Base-by-base conservation (phyloP, 2,329 filamentous ascomycete species). In the Didymella exigua region DNA sequence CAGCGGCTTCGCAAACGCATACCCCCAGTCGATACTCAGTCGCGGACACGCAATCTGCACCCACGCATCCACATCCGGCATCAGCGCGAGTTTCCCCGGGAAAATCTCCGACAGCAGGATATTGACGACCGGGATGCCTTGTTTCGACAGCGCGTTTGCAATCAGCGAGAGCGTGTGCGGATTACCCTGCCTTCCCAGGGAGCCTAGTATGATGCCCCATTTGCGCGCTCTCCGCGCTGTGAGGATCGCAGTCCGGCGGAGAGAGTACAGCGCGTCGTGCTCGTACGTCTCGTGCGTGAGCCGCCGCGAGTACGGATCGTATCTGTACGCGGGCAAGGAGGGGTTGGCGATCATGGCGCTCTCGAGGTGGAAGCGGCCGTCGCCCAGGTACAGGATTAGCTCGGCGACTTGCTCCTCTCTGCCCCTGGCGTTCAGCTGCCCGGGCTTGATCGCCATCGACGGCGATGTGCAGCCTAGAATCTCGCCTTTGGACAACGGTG, bases 341-440 rank as follows among this genome's bases (percentile, higher is more conserved):
- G 96, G 95, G 76, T 99, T 99, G 72, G 98, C 95, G 63, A 99
- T 99, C 93, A 99, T 99, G 69, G 96, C 93, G 69, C 91, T 96
- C 77, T 99, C 95, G 37, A 99, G 88, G 74, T 99, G 95, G 79
- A 97, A 97, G 55, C 93, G 86, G 11, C 93, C 93, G 70, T 97
- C 93, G 41, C 93, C 93, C 13, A 97, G 85, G 73, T 97, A 97
- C 1, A 97, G 80, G 40, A 97, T 88, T 60, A 91, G 77, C 70
- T 96, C 90, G 31, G 81, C 78, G 4, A 76, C 71, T 43, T 63
- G 65, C 26, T 68, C 69, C 24, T 76, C 74, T 36, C 76, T 78
- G 41, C 84, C 83, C 10, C 80, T 80, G 10, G 82, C 57, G 75
- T 70, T 66, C 67, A 73, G 49, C 29, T 71, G 66, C 3, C 70